A percentile compares a stretch with the other conserved stretches of the same genome.
These are phyloP conservation scores for Pestalotiopsis sp. DNA, from an alignment of 2,329 filamentous ascomycete genomes.

Conservation along the genomic window DNA sequence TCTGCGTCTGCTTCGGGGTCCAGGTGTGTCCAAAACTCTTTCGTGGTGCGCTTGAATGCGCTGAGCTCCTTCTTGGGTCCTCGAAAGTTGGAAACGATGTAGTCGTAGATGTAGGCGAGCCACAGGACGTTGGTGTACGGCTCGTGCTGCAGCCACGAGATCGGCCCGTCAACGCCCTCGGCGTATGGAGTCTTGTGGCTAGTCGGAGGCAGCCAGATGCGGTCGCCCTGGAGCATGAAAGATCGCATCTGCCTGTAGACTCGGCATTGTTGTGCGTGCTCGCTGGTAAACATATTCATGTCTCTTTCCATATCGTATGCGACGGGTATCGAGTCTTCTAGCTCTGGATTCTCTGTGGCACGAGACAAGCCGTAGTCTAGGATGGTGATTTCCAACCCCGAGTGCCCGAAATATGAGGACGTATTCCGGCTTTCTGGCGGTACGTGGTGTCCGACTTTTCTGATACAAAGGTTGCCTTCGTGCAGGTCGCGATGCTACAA, in stretches of 20 bases:
- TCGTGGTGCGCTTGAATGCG: constrained; percentile 49
- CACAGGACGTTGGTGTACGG: constrained; percentile 69
- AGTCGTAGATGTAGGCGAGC: constrained; percentile 64
- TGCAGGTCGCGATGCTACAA: constrained; percentile 65
- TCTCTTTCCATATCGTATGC: constrained; percentile 64
- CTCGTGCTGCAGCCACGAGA: constrained; percentile 57
- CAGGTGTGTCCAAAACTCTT: constrained; percentile 57
- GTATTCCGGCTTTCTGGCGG: constrained; percentile 32
- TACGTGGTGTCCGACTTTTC: constrained; percentile 39
- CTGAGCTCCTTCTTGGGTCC: constrained; percentile 49
- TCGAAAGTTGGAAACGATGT: constrained; percentile 49
- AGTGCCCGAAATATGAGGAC: constrained; percentile 54
- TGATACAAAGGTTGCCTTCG: constrained; percentile 66
- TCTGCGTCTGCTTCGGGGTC: constrained; percentile 50
- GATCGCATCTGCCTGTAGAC: constrained; percentile 67
- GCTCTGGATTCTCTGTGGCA: constrained; percentile 44
- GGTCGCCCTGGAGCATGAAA: constrained; percentile 54
- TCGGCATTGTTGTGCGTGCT: constrained; percentile 60
- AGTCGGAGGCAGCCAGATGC: constrained; percentile 50
- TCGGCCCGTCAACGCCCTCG: constrained; percentile 45
- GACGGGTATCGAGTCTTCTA: constrained; percentile 40
- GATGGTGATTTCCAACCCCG: constrained; percentile 65
- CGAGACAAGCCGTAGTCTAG: constrained; percentile 68
- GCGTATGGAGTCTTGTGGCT: constrained; percentile 51
- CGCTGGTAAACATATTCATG: constrained; percentile 61